Evolutionary conservation across 148 eudicot genomes (phyloP).

Genomic region (Linanthus parryae): DNA sequence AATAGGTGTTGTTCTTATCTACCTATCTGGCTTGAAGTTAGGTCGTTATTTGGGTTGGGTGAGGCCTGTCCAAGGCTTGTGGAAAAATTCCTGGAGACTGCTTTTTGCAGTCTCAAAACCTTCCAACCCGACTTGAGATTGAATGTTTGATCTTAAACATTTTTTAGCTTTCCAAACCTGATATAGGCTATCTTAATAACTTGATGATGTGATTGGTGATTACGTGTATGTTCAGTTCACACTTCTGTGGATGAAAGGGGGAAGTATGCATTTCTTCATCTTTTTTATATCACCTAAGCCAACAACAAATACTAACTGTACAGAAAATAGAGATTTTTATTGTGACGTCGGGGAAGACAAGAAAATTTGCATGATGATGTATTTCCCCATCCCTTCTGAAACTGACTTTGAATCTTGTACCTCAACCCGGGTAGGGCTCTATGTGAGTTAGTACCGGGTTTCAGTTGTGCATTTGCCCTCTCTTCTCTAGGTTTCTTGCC

Average conservation of each 20-base stretch:
- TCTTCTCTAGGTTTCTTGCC: not conserved
- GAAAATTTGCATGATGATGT: not conserved
- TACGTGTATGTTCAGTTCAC: no score
- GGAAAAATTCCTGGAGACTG: not conserved
- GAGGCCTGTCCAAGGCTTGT: not conserved
- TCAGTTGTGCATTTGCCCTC: not conserved
- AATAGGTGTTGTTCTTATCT: no score
- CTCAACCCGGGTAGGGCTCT: not conserved
- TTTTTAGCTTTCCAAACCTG: no score
- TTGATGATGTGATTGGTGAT: no score
- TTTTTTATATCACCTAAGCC: no score
- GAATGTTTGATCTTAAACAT: no score
- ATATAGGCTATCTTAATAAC: no score
- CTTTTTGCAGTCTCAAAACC: not conserved
- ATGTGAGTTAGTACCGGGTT: not conserved
- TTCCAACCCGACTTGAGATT: slow-evolving; percentile 2
- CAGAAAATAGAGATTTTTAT: no score
- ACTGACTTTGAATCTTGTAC: not conserved
- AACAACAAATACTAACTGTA: no score
- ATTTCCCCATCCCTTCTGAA: not conserved
- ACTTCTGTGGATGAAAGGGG: no score
- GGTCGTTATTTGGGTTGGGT: not conserved
- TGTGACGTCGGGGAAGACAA: not conserved
- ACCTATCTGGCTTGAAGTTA: not conserved
- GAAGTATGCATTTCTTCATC: no score